Base-by-base conservation (phyloP, 495 filamentous ascomycete genomes). In the Hypoxylon cercidicola region DNA sequence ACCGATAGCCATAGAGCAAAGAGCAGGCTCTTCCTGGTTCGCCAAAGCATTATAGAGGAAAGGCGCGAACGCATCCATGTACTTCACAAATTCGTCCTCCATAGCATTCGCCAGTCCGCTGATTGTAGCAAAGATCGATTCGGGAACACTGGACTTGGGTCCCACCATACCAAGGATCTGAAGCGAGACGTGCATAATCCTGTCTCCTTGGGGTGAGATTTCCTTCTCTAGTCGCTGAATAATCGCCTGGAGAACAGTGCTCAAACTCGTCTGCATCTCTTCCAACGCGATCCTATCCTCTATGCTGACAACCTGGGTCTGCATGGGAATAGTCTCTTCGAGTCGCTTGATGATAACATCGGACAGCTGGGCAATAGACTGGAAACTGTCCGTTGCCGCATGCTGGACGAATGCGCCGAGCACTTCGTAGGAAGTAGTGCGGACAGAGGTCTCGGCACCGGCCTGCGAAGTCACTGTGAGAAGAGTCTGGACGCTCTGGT, bases 351-450 rank as follows among this genome's bases (percentile, higher is more conserved):
- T 84, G 61, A 96, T 88, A 18, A 97, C 88, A 46, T 90, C 87
- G 6, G 89, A 94, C 34, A 98, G 84, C 15, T 81, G 87, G 7
- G 90, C 95, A 71, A 99, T 87, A 68, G 91, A 85, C 12, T 81
- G 78, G 51, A 98, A 82, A 76, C 89, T 95, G 68, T 96, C 93
- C 53, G 89, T 89, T 15, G 93, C 96, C 62, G 93, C 85, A 74
- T 93, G 95, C 55, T 88, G 88, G 47, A 98, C 91, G 69, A 97
- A 98, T 0, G 91, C 88, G 77, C 93, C 96, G 32, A 99, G 84
- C 40, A 99, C 95, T 75, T 99, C 95, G 68, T 99, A 99, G n/a
- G 94, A 93, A 46, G 95, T 96, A 62, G 95, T 98, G 51, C 95
- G 90, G n/a, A 98, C 88, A 70, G 93, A 86, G 63, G 92, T 92